These are phyloP conservation scores for Podospora comata DNA, from an alignment of 495 filamentous ascomycete genomes.

Conservation along the genomic window DNA sequence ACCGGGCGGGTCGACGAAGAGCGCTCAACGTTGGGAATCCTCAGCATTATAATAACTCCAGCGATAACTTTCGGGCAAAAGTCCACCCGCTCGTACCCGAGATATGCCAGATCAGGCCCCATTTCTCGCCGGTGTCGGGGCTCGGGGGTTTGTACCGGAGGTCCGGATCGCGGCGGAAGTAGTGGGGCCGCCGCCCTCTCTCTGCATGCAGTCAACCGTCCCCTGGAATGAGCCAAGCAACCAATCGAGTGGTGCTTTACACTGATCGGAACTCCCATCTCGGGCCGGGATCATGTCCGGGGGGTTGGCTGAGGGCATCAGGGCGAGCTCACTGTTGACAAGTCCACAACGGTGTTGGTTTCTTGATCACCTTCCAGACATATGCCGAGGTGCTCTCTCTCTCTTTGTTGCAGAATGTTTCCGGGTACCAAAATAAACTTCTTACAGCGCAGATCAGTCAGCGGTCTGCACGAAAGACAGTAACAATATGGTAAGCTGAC, in stretches of 20 bases:
- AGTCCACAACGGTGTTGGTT: background rate
- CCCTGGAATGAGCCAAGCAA: background rate
- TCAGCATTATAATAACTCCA: background rate
- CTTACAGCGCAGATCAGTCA: background rate
- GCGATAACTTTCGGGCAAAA: background rate
- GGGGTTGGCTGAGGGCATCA: background rate
- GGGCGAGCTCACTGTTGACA: background rate
- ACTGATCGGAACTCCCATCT: background rate
- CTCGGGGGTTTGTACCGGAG: background rate
- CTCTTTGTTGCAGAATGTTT: background rate
- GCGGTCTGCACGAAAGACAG: background rate
- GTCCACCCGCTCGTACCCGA: background rate
- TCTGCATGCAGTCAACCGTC: background rate
- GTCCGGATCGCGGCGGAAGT: constrained; percentile 3
- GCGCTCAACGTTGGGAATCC: no score
- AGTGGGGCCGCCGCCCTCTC: background rate
- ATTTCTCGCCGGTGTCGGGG: background rate
- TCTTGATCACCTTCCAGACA: background rate
- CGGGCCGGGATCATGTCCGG: background rate
- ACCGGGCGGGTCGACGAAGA: no score
- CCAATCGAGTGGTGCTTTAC: background rate
- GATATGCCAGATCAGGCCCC: background rate
- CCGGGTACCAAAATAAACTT: background rate
- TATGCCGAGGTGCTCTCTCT: background rate
- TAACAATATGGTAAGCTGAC: background rate